Base-by-base conservation (phyloP, 805 yeast genomes). In the Dipodascopsis uninucleata region DNA sequence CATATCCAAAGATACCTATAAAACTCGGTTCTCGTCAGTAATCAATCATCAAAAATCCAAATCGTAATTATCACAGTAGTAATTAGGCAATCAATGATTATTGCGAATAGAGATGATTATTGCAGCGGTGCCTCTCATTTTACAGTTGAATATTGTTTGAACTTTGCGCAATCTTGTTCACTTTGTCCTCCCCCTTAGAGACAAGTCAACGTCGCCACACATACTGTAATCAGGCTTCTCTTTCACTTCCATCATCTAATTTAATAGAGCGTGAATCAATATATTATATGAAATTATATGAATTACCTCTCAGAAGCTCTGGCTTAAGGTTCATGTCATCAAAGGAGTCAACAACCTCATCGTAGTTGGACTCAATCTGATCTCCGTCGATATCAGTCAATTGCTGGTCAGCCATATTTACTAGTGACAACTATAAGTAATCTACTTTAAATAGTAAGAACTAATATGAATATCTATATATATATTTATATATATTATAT, bases 351-450 rank as follows among this genome's bases (percentile, higher is more conserved):
- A 75, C 81, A 66, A 86, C 88, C 69, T 88, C 87, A 78, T 89
- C 96, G 81, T 89, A 87, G 83, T 90, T 90, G 74, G 96, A 74
- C 76, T 85, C 90, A 67, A 90, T 88, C 53, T 43, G 49, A 43
- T 49, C 55, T 31, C 50, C 55, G 21, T 33, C 55, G 36, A 48
- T 43, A 32, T 47, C 53, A 33, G 34, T 43, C 24, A 48, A 50
- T 38, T 42, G 47, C 39, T 36, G 47, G 44, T 50, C 55, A 32
- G 55, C 55, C 55, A 50, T 50, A 39, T 31, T 49, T 48, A 40
- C 41, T 37, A n/a, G 25, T 8, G 12, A 28, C 14, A 22, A n/a
- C 4, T 7, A 23, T 28, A 29, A 38, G 21, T 35, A 16, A 6
- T 26, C 31, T 29, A 20, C 16, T 16, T 31, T 9, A 14, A 41